These are phyloP conservation scores for Fusarium siculi DNA, from an alignment of 2,329 filamentous ascomycete genomes.

Conservation along the genomic window DNA sequence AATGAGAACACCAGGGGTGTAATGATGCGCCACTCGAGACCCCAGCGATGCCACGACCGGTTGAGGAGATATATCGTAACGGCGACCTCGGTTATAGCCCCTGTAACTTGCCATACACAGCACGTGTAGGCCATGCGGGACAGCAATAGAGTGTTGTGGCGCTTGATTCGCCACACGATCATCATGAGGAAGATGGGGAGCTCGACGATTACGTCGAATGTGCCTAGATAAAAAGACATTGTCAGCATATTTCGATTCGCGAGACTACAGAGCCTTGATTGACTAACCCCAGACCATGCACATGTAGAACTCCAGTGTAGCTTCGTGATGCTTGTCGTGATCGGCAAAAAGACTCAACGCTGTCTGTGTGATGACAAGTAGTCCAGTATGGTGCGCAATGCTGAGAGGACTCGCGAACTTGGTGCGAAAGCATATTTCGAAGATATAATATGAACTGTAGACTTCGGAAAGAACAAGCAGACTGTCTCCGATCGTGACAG, in stretches of 20 bases:
- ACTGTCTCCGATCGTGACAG: background rate
- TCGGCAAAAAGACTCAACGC: slow-evolving; percentile 11
- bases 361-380: slow-evolving; percentile 1
- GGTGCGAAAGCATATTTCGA: slow-evolving; percentile 19
- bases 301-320: slow-evolving; percentile 19
- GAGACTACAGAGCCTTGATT: rapidly evolving
- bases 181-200: slow-evolving; percentile 10
- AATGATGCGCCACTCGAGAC: background rate
- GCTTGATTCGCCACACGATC: slow-evolving; percentile 14
- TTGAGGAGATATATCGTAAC: slow-evolving; percentile 15
- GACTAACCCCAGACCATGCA: slow-evolving; percentile 25
- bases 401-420: slow-evolving; percentile 18
- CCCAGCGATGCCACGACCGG: slow-evolving; percentile 3
- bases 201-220: slow-evolving; percentile 15
- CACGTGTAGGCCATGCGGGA: slow-evolving; percentile 6
- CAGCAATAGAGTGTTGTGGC: background rate
- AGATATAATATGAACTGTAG: slow-evolving; percentile 12
- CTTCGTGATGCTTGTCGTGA: background rate
- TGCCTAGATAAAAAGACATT: background rate
- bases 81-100: background rate
- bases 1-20: slow-evolving; percentile 1
- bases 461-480: slow-evolving; percentile 6
- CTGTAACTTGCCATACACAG: background rate
- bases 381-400: slow-evolving; percentile 3
- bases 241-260: background rate